Base-by-base conservation (phyloP, 176 grass and related monocot species). In the Oropetium thomaeum region DNA sequence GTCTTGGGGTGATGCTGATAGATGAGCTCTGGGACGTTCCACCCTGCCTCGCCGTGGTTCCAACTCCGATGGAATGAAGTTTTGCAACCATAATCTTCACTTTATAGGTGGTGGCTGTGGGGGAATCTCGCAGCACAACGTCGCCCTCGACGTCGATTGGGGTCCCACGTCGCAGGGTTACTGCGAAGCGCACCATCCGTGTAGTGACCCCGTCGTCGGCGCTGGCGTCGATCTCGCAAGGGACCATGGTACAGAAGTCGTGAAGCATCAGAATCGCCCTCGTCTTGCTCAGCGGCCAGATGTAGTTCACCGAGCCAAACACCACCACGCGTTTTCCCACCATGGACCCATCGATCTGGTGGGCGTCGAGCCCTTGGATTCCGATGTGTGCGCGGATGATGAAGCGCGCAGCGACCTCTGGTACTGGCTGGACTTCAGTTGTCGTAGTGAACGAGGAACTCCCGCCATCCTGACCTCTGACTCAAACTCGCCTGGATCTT, bases 121-220 rank as follows among this genome's bases (percentile, higher is more conserved):
- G 9, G 44, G 28, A 30, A 4, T 30, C 19, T 5, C 8, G 58
- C 3, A n/a, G 40, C 14, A 15, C 19, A 22, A 77, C 74, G 6
- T 65, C 32, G 9, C 60, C 60, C 32, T 77, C 61, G 0, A 77
- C 44, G 10, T 77, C 75, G 29, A 78, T 29, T 23, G 6, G 17
- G 15, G 19, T 44, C 10, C 19, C 51, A 15, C 4, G 37, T 4
- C 14, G 23, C 26, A 68, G 3, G 11, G 76, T 79, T 26, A 37
- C 26, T 4, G 64, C 51, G 26, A 79, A 79, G 64, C 19, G 64
- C 76, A 69, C 76, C 62, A 55, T 69, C 48, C 51, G 35, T 27
- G 26, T 69, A 65, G 51, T 79, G 3, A 79, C 35, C 76, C 37
- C 64, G 4, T 48, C 43, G 7, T 69, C 38, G 12, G 52, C 7